These are phyloP conservation scores for Sporothrix protearum DNA, from an alignment of 2,329 filamentous ascomycete species.

Conservation along the genomic window DNA sequence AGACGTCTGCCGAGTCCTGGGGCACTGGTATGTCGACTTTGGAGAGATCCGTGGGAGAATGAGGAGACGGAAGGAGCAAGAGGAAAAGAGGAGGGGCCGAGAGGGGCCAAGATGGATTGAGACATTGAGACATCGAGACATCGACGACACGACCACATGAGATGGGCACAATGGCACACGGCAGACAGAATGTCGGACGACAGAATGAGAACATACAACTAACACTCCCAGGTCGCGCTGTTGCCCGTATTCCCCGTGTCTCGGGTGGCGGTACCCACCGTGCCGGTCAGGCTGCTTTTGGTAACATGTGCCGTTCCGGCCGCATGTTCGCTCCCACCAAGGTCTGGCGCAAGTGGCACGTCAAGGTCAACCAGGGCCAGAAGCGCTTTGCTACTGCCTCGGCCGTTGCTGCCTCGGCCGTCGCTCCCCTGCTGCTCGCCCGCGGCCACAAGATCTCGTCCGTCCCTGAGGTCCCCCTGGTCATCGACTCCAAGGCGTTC, in stretches of 20 bases:
- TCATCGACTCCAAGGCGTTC: slow-evolving; percentile 88
- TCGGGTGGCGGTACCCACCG: slow-evolving; percentile 99
- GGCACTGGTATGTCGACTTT: slow-evolving; percentile 77
- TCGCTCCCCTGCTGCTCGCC: slow-evolving; percentile 89
- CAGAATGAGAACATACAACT: neutral
- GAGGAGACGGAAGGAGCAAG: neutral
- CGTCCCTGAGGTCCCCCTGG: slow-evolving; percentile 94
- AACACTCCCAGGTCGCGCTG: slow-evolving; percentile 74
- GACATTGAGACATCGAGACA: neutral
- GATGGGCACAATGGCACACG: too few relatives aligned
- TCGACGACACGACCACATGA: too few relatives aligned
- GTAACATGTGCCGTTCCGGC: slow-evolving; percentile 99
- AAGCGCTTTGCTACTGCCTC: slow-evolving; percentile 99
- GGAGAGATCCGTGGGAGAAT: neutral
- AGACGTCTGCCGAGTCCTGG: slow-evolving; percentile 99
- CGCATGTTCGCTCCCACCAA: slow-evolving; percentile 99
- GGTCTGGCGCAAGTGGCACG: slow-evolving; percentile 99
- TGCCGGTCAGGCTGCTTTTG: slow-evolving; percentile 98
- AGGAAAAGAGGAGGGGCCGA: neutral
- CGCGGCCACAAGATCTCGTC: slow-evolving; percentile 92
- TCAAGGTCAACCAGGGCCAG: slow-evolving; percentile 99
- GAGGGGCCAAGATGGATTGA: neutral
- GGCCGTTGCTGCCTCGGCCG: slow-evolving; percentile 92
- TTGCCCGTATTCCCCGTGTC: slow-evolving; percentile 99
- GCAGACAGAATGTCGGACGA: neutral